Evolutionary conservation across 257 asterid species (phyloP).

Genomic region (Petunia axillaris): DNA sequence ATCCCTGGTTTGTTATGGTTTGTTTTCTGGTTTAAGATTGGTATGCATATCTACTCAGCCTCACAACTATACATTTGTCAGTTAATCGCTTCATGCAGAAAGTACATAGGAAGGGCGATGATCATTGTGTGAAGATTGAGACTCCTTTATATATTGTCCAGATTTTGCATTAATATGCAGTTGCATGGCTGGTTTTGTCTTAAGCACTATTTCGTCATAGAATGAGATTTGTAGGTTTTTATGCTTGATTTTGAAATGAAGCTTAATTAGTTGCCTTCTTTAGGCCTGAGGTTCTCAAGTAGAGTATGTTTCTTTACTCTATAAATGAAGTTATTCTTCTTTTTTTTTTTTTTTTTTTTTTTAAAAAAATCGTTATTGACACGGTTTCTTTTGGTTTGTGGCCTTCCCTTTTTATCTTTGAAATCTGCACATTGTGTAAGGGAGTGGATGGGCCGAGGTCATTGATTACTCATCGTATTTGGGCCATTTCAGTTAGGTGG

Average conservation of each 20-base stretch:
- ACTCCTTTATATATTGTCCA: constrained; percentile 8
- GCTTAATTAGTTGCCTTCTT: background rate
- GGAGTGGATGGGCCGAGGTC: constrained; percentile 9
- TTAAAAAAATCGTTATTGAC: background rate
- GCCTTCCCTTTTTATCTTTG: background rate
- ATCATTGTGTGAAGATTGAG: constrained; percentile 1
- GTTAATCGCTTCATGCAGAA: constrained; percentile 5
- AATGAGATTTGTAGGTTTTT: constrained; percentile 1
- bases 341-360: too few species aligned
- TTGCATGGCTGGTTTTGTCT: background rate
- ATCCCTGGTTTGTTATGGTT: too few species aligned
- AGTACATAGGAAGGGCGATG: background rate
- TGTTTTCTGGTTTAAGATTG: constrained; percentile 14
- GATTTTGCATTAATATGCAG: background rate
- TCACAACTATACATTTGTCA: background rate
- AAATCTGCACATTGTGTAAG: background rate
- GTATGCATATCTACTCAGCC: background rate
- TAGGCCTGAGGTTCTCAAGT: constrained; percentile 7
- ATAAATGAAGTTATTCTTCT: constrained; percentile 10
- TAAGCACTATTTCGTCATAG: background rate
- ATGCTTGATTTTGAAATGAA: background rate
- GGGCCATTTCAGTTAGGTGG: constrained; percentile 2
- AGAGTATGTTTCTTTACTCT: constrained; percentile 1
- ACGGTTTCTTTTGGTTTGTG: constrained; percentile 4
- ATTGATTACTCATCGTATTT: background rate